A percentile compares a stretch with the other conserved stretches of the same genome.
These are phyloP conservation scores for Ophiocordyceps camponoti-saundersi DNA, from an alignment of 2,329 filamentous ascomycete species.

Conservation along the genomic window DNA sequence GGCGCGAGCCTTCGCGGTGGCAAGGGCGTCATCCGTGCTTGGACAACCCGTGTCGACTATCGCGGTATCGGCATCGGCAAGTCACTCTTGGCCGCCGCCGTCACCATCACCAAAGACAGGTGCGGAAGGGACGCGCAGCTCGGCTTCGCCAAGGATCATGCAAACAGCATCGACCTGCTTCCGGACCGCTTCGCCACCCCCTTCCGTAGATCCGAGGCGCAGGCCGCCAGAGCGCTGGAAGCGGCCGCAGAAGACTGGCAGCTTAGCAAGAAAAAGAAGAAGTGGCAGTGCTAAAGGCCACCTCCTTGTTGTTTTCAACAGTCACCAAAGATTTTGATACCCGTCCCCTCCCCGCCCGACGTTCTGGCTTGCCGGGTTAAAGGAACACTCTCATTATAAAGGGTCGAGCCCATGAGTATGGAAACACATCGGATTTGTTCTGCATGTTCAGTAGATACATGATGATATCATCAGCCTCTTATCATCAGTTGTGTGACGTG, in stretches of 20 bases:
- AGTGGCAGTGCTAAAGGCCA: slow-evolving; percentile 9
- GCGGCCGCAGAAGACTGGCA: slow-evolving; percentile 32
- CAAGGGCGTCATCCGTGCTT: slow-evolving; percentile 59
- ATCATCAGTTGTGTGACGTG: too few relatives aligned
- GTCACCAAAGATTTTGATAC: too few relatives aligned
- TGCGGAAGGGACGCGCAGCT: slow-evolving; percentile 52
- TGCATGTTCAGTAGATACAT: too few relatives aligned
- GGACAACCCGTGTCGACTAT: slow-evolving; percentile 59
- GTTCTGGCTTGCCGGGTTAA: too few relatives aligned
- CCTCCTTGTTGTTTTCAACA: slow-evolving; percentile 2
- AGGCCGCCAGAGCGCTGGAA: slow-evolving; percentile 36
- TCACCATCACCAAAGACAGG: slow-evolving; percentile 47
- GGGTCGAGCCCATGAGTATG: too few relatives aligned
- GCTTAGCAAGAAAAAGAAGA: slow-evolving; percentile 27
- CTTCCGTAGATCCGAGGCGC: slow-evolving; percentile 41
- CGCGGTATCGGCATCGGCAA: slow-evolving; percentile 55
- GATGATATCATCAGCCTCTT: too few relatives aligned
- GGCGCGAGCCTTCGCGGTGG: slow-evolving; percentile 33
- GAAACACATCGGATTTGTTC: too few relatives aligned
- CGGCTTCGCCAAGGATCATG: slow-evolving; percentile 62
- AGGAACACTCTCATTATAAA: too few relatives aligned
- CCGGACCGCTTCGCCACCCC: slow-evolving; percentile 43
- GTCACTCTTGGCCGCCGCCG: slow-evolving; percentile 56
- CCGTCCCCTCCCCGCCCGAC: too few relatives aligned
- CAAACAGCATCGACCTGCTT: slow-evolving; percentile 50